A percentile compares a stretch with the other conserved stretches of the same genome.
phyloP scores from a whole-genome alignment of 2,329 filamentous ascomycete genomes.

The Mycocentrospora acerina region DNA sequence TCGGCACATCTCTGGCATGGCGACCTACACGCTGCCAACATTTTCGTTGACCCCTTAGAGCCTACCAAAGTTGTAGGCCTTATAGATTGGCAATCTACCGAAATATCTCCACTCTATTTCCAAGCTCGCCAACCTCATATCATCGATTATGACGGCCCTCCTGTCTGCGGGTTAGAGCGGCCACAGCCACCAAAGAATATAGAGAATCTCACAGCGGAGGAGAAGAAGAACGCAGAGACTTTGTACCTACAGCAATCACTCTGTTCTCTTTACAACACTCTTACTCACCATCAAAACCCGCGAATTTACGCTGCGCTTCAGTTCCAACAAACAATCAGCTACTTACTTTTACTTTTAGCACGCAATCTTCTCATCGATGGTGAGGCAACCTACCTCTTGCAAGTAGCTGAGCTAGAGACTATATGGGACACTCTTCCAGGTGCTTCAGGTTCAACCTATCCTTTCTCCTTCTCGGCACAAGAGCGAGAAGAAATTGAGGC shows the following conservation, averaged over 20 bases:
- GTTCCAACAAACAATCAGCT: slow-evolving; percentile 32
- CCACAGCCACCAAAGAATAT: slow-evolving; percentile 27
- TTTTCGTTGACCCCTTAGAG: slow-evolving; percentile 37
- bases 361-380: slow-evolving; percentile 39
- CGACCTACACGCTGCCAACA: slow-evolving; percentile 44
- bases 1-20: slow-evolving; percentile 37
- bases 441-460: slow-evolving; percentile 13
- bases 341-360: slow-evolving; percentile 32
- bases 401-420: slow-evolving; percentile 28
- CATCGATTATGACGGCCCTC: slow-evolving; percentile 39
- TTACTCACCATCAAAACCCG: slow-evolving; percentile 24
- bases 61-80: slow-evolving; percentile 33
- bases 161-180: slow-evolving; percentile 23
- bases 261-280: slow-evolving; percentile 28
- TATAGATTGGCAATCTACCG: slow-evolving; percentile 40
- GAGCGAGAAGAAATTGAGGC: slow-evolving; percentile 23
- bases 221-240: slow-evolving; percentile 22
- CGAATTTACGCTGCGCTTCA: slow-evolving; percentile 31
- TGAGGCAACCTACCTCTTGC: slow-evolving; percentile 30
- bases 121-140: slow-evolving; percentile 29
- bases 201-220: slow-evolving; percentile 18
- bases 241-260: slow-evolving; percentile 33
- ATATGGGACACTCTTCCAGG: slow-evolving; percentile 25
- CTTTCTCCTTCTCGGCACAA: slow-evolving; percentile 22
- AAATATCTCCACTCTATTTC: slow-evolving; percentile 37